phyloP scores from a whole-genome alignment of 176 grass and related monocot genomes.

The Musa troglodytarum region DNA sequence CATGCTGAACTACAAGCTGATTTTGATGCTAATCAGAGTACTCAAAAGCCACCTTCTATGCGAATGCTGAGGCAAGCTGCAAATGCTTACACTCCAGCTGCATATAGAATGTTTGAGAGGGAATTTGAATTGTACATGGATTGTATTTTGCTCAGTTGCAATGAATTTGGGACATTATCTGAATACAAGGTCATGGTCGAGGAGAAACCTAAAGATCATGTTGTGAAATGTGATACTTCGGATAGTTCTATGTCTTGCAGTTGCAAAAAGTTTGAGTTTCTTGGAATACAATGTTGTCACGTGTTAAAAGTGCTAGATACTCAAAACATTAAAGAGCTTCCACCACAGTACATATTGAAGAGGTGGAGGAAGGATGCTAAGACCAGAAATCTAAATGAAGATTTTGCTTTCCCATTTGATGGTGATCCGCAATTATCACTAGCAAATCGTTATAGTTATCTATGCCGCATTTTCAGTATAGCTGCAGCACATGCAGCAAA shows the following conservation, averaged over 20 bases:
- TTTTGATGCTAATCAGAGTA: slow-evolving; percentile 2
- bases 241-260: slow-evolving; percentile 12
- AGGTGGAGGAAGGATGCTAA: slow-evolving; percentile 24
- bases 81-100: slow-evolving; percentile 19
- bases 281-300: slow-evolving; percentile 16
- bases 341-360: slow-evolving; percentile 14
- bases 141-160: slow-evolving; percentile 6
- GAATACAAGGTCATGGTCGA: slow-evolving; percentile 21
- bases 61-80: slow-evolving; percentile 20
- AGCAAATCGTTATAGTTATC: background rate
- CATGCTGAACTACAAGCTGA: slow-evolving; percentile 1
- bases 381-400: background rate
- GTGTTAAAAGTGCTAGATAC: slow-evolving; percentile 17
- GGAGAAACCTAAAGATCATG: slow-evolving; percentile 10
- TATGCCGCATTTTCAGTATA: slow-evolving; percentile 14
- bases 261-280: slow-evolving; percentile 23
- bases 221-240: slow-evolving; percentile 10
- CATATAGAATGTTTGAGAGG: slow-evolving; percentile 12
- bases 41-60: background rate
- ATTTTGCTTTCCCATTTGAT: background rate
- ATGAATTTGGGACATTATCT: slow-evolving; percentile 1
- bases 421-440: background rate
- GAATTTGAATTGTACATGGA: slow-evolving; percentile 24
- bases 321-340: slow-evolving; percentile 17
- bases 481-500: background rate